A percentile compares a stretch with the other conserved stretches of the same genome.
Evolutionary conservation across 2,329 filamentous ascomycete genomes (phyloP).

Genomic region (Xylariaceae sp.): DNA sequence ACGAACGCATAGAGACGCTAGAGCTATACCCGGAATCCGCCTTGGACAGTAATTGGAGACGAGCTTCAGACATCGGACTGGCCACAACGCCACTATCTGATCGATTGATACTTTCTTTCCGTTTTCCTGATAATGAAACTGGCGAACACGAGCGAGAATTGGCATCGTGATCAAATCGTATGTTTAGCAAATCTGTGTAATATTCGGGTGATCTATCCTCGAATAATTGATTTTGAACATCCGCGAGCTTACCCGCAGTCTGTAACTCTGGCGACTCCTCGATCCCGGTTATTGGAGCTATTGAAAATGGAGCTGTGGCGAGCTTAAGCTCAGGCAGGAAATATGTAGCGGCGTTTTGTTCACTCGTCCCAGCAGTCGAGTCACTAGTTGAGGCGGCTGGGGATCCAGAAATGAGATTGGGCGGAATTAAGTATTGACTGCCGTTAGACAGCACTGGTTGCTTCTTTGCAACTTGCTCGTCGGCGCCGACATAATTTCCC

Average conservation of each 20-base stretch:
- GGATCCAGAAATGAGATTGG: neutral
- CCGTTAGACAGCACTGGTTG: neutral
- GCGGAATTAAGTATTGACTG: neutral
- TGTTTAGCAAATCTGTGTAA: constrained; percentile 27
- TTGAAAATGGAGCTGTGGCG: constrained; percentile 33
- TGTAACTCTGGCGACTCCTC: constrained; percentile 36
- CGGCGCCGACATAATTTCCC: constrained; percentile 16
- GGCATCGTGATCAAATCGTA: constrained; percentile 40
- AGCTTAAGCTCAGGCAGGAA: constrained; percentile 30
- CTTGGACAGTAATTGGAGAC: constrained; percentile 48
- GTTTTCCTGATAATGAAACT: constrained; percentile 19
- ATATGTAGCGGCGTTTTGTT: constrained; percentile 1
- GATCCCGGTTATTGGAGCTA: constrained; percentile 27
- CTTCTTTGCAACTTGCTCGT: neutral
- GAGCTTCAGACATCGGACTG: constrained; percentile 41
- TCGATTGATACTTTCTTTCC: constrained; percentile 34
- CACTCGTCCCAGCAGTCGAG: neutral
- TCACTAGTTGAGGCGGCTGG: neutral
- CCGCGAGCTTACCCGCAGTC: constrained; percentile 46
- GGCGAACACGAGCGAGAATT: constrained; percentile 35
- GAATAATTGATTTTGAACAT: constrained; percentile 47
- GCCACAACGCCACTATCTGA: constrained; percentile 50
- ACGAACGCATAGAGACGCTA: constrained; percentile 53
- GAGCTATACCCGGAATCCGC: constrained; percentile 61
- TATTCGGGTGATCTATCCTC: constrained; percentile 37